Base-by-base conservation (phyloP, 495 filamentous ascomycete genomes). In the Neurospora sublineolata region DNA sequence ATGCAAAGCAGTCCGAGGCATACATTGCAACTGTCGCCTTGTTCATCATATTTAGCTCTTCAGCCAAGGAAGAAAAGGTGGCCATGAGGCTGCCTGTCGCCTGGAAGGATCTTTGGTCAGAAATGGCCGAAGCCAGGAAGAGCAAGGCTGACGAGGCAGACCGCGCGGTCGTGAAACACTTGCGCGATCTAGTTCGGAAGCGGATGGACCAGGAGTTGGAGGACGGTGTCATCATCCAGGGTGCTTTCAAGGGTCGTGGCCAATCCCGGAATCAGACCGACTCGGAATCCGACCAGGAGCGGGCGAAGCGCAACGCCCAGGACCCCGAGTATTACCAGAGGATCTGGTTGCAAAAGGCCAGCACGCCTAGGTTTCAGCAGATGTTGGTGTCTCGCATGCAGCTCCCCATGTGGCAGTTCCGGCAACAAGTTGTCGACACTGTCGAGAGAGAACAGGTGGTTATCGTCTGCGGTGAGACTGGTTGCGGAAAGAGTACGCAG, bases 401-500 rank as follows among this genome's bases (percentile, higher is more conserved):
- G 70, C 84, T 99, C 30, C 95, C 95, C 5, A 97, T 99, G 80
- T 97, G 92, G 90, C 85, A 86, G 41, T 97, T 94, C 80, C 90
- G 89, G 72, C 82, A 91, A 14, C 86, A 92, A 16, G 91, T 96
- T 37, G 83, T 98, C 9, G 80, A 85, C 37, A 84, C 91, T 1
- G 89, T 97, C 41, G 89, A 92, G 52, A 80, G 80, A 6, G 85
- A 97, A 72, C 95, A 93, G 77, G 90, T 94, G 6, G 86, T 94
- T 8, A 97, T 98, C 70, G 86, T 97, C 39, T 97, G 93, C 77
- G 94, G 94, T 75, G 95, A 98, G 81, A 99, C 95, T 16, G 95
- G 95, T 76, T 97, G 89, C 81, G 95, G 95, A 70, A 99, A 99
- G 84, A 97, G 93, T 82, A 99, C 95, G 0, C 95, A 99, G 78